Conservation (phyloP, 2,329 filamentous ascomycete genomes). For the Periconia digitata region DNA sequence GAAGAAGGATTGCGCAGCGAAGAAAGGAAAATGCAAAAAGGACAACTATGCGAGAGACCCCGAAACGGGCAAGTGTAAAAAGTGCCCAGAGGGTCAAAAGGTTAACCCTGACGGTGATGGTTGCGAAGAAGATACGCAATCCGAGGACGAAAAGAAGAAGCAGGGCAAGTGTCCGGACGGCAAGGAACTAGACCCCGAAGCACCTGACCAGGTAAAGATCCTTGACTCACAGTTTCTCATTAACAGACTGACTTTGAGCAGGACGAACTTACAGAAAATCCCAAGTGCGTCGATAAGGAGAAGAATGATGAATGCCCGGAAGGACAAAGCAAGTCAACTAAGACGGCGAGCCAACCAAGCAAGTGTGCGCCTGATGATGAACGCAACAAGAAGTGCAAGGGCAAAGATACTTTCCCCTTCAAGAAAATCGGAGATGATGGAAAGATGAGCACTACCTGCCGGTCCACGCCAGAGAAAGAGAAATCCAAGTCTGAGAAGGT, state of each 20-base stretch:
- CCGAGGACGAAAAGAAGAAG: conserved; percentile 3
- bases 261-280: conserved; percentile 2
- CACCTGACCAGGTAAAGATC: conserved; percentile 1
- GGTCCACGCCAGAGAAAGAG: conserved; percentile 5
- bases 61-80: not conserved
- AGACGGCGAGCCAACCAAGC: not conserved
- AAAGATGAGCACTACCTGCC: conserved; percentile 5
- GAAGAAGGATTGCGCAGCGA: not conserved
- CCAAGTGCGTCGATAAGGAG: conserved; percentile 1
- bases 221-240: not conserved
- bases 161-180: conserved; percentile 5
- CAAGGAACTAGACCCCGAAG: not conserved
- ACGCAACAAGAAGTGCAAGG: conserved; percentile 4
- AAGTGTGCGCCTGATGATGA: conserved; percentile 6
- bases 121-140: not conserved
- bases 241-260: not conserved
- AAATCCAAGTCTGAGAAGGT: not conserved
- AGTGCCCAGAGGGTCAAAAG: conserved; percentile 2
- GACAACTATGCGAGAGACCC: not conserved
- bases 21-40: not conserved
- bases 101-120: not conserved
- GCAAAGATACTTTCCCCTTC: not conserved
- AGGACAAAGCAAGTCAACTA: conserved; percentile 2
- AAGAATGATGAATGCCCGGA: not conserved
- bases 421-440: conserved; percentile 2